phyloP scores from a whole-genome alignment of 2,329 filamentous ascomycete species.

The Nemania diffusa region DNA sequence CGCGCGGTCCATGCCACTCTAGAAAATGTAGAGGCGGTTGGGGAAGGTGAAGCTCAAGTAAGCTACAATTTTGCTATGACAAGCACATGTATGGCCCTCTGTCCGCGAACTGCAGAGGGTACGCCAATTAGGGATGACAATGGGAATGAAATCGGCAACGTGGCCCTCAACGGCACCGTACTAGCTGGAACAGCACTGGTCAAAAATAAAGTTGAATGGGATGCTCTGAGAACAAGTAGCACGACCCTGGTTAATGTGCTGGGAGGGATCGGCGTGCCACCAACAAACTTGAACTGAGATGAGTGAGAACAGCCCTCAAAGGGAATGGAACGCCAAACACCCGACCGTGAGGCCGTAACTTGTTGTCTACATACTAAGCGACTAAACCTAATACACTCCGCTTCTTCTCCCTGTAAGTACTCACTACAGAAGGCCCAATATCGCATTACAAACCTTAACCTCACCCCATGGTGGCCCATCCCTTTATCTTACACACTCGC shows the following conservation, averaged over 20 bases:
- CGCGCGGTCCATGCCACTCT: constrained; percentile 50
- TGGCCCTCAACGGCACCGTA: constrained; percentile 71
- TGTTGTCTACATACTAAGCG: constrained; percentile 29
- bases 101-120: constrained; percentile 66
- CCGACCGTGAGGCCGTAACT: constrained; percentile 33
- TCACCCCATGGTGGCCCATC: neutral
- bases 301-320: neutral
- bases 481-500: constrained; percentile 37
- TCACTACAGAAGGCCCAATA: constrained; percentile 26
- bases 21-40: constrained; percentile 39
- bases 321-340: constrained; percentile 4
- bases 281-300: constrained; percentile 19
- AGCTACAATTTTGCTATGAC: constrained; percentile 74
- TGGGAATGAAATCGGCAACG: constrained; percentile 52
- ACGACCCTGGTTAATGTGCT: constrained; percentile 55
- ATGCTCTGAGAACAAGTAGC: constrained; percentile 58
- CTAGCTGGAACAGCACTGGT: constrained; percentile 72
- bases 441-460: constrained; percentile 23
- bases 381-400: constrained; percentile 21
- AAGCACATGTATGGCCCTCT: constrained; percentile 61
- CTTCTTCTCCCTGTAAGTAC: constrained; percentile 41
- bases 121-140: constrained; percentile 42
- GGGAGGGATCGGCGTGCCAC: constrained; percentile 53
- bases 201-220: constrained; percentile 68
- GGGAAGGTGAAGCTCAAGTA: constrained; percentile 59